A percentile compares a stretch with the other conserved stretches of the same genome.
phyloP scores from a whole-genome alignment of 1,284 basidiomycete species.

The Naganishia sp. region DNA sequence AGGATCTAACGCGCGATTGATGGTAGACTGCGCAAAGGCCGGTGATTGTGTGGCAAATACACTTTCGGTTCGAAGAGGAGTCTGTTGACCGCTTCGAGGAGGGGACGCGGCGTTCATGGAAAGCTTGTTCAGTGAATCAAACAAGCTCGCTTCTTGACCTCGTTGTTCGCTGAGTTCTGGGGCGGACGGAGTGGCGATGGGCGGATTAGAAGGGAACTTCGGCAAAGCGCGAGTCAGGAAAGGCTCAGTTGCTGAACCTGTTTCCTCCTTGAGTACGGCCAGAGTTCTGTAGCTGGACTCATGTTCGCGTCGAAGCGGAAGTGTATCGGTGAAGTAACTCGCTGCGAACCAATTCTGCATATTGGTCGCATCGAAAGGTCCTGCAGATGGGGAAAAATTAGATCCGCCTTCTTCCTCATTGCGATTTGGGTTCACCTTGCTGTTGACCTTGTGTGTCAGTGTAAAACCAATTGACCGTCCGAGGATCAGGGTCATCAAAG shows the following conservation, averaged over 20 bases:
- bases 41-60: conserved; percentile 23
- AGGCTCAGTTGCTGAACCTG: conserved; percentile 50
- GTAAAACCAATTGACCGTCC: conserved; percentile 82
- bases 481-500: conserved; percentile 54
- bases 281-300: conserved; percentile 52
- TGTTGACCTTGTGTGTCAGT: conserved; percentile 84
- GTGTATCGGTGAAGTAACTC: conserved; percentile 82
- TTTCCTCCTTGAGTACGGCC: conserved; percentile 48
- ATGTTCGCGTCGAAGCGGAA: conserved; percentile 74
- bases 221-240: conserved; percentile 50
- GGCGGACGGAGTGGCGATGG: conserved; percentile 39
- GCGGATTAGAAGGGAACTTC: conserved; percentile 47
- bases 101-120: conserved; percentile 11
- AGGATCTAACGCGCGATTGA: conserved; percentile 27
- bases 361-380: conserved; percentile 82
- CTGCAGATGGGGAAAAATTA: conserved; percentile 53
- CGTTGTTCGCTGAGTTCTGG: conserved; percentile 38
- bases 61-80: conserved; percentile 25
- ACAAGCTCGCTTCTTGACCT: conserved; percentile 12
- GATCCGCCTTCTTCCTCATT: neutral
- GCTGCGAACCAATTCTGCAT: conserved; percentile 98
- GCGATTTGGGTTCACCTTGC: conserved; percentile 64
- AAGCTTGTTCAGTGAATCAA: conserved; percentile 10
- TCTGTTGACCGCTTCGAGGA: conserved; percentile 25
- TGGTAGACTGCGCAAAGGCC: conserved; percentile 16